These are phyloP conservation scores for Posidonia australis DNA, from an alignment of 106 monocot species.

Conservation along the genomic window DNA sequence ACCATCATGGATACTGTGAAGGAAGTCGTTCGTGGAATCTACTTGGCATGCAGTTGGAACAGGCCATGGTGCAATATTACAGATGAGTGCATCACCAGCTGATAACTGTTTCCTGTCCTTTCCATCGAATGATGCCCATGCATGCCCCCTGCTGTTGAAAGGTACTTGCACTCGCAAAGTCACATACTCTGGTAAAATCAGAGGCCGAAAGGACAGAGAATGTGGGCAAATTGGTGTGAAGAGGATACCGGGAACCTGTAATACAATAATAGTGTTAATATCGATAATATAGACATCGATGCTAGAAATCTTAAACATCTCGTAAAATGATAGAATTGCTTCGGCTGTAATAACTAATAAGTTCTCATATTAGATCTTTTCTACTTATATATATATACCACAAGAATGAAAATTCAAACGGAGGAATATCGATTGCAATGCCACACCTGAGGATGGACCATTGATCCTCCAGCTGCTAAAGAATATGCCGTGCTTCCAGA, in stretches of 20 bases:
- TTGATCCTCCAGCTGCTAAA: constrained; percentile 95
- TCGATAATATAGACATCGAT: too few species aligned
- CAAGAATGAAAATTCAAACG: too few species aligned
- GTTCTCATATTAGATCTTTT: too few species aligned
- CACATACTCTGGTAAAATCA: constrained; percentile 86
- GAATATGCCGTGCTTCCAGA: constrained; percentile 99
- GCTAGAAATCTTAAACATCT: too few species aligned
- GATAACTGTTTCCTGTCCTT: constrained; percentile 78
- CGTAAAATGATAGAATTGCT: too few species aligned
- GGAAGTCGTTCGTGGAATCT: constrained; percentile 89
- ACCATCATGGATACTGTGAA: constrained; percentile 92
- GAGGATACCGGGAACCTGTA: constrained; percentile 92
- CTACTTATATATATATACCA: too few species aligned
- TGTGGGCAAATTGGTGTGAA: constrained; percentile 99
- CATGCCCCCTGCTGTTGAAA: constrained; percentile 86
- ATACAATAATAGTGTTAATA: background rate
- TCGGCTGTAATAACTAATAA: too few species aligned
- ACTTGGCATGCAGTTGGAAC: constrained; percentile 88
- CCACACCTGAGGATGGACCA: constrained; percentile 96
- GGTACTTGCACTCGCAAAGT: constrained; percentile 85
- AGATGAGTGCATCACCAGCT: constrained; percentile 84
- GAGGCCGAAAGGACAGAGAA: constrained; percentile 83
- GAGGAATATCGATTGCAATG: background rate
- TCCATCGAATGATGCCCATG: constrained; percentile 97
- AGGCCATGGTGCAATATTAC: constrained; percentile 90